Evolutionary conservation across 2,329 filamentous ascomycete genomes (phyloP).

Genomic region (Microthyrium microscopicum): DNA sequence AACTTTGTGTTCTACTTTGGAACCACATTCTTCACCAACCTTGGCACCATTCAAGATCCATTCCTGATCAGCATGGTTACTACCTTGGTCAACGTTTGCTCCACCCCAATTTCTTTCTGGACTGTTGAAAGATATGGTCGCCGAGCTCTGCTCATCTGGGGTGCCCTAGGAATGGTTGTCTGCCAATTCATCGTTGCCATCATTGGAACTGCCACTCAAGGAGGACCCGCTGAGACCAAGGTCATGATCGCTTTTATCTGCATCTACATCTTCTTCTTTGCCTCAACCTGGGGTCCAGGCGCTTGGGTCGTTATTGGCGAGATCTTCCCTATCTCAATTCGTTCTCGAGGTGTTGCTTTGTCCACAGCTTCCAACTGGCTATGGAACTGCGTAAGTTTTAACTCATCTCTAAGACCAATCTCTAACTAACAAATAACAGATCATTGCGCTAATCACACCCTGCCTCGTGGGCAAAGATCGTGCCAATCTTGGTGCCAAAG

Average conservation of each 20-base stretch:
- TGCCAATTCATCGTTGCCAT: constrained; percentile 45
- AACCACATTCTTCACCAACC: constrained; percentile 66
- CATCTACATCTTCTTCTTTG: constrained; percentile 67
- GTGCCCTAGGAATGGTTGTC: constrained; percentile 66
- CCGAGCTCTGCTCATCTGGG: constrained; percentile 61
- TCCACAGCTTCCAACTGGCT: constrained; percentile 86
- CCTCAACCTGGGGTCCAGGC: constrained; percentile 47
- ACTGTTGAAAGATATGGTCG: constrained; percentile 70
- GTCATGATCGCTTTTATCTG: constrained; percentile 32
- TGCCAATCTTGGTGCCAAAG: constrained; percentile 33
- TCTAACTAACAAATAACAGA: too few species aligned
- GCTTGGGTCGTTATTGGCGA: constrained; percentile 64
- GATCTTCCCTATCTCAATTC: constrained; percentile 78
- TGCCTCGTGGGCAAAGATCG: constrained; percentile 48
- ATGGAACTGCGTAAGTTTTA: constrained; percentile 66
- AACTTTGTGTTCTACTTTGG: constrained; percentile 74
- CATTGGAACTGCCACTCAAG: constrained; percentile 19
- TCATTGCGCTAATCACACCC: constrained; percentile 53
- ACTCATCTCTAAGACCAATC: too few species aligned
- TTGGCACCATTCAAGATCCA: constrained; percentile 56
- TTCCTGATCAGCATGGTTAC: constrained; percentile 78
- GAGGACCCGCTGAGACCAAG: constrained; percentile 17
- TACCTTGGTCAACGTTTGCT: constrained; percentile 73
- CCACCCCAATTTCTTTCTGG: constrained; percentile 76
- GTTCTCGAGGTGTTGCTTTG: constrained; percentile 70